Evolutionary conservation across 768 basidiomycete genomes (phyloP).

Genomic region (Ramaria sp.): DNA sequence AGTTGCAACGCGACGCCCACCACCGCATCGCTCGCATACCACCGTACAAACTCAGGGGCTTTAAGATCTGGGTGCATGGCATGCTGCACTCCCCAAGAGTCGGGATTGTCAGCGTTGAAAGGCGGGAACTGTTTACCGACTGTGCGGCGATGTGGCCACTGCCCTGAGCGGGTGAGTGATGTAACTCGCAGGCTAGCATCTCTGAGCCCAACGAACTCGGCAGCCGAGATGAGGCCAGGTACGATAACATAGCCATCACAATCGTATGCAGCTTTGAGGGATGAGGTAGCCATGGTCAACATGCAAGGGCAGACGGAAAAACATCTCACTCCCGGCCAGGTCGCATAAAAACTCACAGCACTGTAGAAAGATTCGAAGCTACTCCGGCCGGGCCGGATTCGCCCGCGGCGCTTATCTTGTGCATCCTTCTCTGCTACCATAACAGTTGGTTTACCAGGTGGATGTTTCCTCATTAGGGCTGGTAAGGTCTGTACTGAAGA

Average conservation of each 20-base stretch:
- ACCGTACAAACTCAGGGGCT: conserved; percentile 48
- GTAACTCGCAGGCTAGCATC: conserved; percentile 43
- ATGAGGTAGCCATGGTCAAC: not conserved
- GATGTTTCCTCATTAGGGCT: too few relatives aligned
- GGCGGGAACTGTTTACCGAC: conserved; percentile 78
- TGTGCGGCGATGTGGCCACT: conserved; percentile 56
- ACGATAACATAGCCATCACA: conserved; percentile 57
- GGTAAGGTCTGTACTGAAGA: too few relatives aligned
- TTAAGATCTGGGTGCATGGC: conserved; percentile 67
- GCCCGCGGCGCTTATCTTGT: too few relatives aligned
- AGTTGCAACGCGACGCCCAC: conserved; percentile 33
- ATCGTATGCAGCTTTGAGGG: conserved; percentile 43
- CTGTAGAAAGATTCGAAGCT: too few relatives aligned
- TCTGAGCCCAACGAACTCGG: conserved; percentile 25
- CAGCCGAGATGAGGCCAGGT: conserved; percentile 37
- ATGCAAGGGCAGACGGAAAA: too few relatives aligned
- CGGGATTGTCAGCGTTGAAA: conserved; percentile 43
- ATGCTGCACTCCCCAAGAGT: conserved; percentile 77
- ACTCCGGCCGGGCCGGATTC: too few relatives aligned
- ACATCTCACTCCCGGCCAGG: too few relatives aligned
- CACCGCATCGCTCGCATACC: conserved; percentile 54
- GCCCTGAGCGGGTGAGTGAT: conserved; percentile 42
- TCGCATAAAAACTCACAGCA: too few relatives aligned
- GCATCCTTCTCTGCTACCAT: too few relatives aligned
- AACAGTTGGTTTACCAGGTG: too few relatives aligned